These are phyloP conservation scores for Brassica cretica DNA, from an alignment of 345 rosid species.

Conservation along the genomic window DNA sequence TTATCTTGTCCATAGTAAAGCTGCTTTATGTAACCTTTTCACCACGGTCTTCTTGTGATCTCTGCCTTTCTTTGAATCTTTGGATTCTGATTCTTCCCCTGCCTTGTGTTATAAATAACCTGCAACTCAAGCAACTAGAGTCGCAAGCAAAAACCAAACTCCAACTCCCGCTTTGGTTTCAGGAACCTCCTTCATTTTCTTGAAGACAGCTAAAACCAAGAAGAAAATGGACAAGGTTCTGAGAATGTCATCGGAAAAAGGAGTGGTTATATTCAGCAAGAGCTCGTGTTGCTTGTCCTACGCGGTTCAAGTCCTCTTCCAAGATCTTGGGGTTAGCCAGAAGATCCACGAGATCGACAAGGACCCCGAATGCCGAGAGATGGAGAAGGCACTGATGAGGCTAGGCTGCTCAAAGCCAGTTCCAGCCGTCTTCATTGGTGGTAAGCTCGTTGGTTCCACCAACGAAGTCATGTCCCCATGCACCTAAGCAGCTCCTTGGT, in stretches of 20 bases:
- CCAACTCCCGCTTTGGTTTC: not conserved
- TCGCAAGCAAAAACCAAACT: constrained; percentile 19
- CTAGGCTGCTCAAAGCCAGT: constrained; percentile 61
- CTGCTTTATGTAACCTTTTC: constrained; percentile 12
- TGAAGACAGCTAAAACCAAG: not conserved
- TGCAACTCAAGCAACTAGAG: constrained; percentile 7
- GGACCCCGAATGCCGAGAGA: constrained; percentile 69
- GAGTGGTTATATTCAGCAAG: not conserved
- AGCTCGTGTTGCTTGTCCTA: constrained; percentile 24
- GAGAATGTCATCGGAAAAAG: not conserved
- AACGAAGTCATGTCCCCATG: constrained; percentile 70
- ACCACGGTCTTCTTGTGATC: constrained; percentile 19
- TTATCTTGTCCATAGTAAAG: constrained; percentile 12
- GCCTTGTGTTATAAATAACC: constrained; percentile 26
- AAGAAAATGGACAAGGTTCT: constrained; percentile 40
- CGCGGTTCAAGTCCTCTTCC: constrained; percentile 66
- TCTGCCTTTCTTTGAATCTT: not conserved
- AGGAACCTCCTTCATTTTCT: not conserved
- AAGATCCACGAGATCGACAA: constrained; percentile 55
- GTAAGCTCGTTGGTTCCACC: constrained; percentile 56
- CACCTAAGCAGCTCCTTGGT: constrained; percentile 63
- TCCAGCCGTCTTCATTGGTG: constrained; percentile 79
- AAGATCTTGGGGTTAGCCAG: constrained; percentile 60
- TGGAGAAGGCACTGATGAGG: constrained; percentile 72
- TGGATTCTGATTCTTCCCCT: constrained; percentile 31